Base-by-base conservation (phyloP, 2,329 filamentous ascomycete genomes). In the Xylariaceae sp. region DNA sequence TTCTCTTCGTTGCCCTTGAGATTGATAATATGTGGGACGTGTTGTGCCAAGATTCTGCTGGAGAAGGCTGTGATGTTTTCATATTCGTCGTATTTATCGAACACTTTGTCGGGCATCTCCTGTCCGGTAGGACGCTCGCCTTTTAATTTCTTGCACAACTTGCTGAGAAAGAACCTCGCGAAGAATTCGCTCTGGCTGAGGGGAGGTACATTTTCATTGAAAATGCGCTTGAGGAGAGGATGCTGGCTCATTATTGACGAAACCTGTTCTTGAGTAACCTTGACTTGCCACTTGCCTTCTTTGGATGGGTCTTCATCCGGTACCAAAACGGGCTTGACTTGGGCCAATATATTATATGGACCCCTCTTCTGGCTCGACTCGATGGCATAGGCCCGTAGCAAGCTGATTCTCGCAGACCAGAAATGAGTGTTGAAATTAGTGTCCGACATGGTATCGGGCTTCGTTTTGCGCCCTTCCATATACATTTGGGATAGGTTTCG, bases 1-100 rank as follows among this genome's bases (percentile, higher is more conserved):
- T 99, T 92, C 70, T 94, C 89, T 72, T 97, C 94, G 67, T 99
- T 99, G 32, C 87, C 94, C 67, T 92, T 89, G 30, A 99, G 73
- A 68, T 99, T 88, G 63, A 99, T 91, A 60, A 95, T 91, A 64
- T 91, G 85, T 0, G 94, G 91, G 26, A 99, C 84, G 53, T 86
- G 81, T 35, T 85, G 75, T 3, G 85, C 75, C 60, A 81, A 74
- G 47, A 83, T 76, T 60, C 77, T 79, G 65, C 75, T 79, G 8
- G 77, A 72, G 45, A 80, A 74, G 37, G 72, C 72, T 26, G 75
- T 70, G 34, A 78, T 78, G 62, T 90, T 87, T 58, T 89, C 87
- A 39, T 80, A 80, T 55, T 87, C 84, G 29, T 96, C 80, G 68
- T 96, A 96, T 62, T 87, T 86, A 71, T 97, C 94, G 58, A 97